Conservation (phyloP, 2,329 filamentous ascomycete species). For the Aspergillus fijiensis region DNA sequence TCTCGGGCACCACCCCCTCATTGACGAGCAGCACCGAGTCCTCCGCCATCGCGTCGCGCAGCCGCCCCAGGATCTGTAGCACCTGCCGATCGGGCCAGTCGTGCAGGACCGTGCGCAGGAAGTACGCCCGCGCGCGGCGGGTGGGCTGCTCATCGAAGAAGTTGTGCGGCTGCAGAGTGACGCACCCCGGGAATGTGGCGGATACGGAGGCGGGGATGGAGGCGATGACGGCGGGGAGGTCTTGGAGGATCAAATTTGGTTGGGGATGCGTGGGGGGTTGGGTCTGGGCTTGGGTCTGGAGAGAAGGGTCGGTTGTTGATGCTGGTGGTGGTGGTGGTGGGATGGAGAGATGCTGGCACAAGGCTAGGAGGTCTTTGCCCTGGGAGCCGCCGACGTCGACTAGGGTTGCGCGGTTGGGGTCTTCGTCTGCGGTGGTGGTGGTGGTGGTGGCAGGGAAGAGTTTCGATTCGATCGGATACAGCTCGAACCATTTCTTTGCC, state of each 20-base stretch:
- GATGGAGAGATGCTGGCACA: background rate
- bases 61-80: slow-evolving; percentile 1
- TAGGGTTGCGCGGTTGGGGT: background rate
- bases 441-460: background rate
- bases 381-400: slow-evolving; percentile 10
- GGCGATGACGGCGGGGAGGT: background rate
- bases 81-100: slow-evolving; percentile 30
- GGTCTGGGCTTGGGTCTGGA: no score
- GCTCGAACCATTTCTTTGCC: slow-evolving; percentile 1
- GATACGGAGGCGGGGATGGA: background rate
- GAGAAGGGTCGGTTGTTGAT: background rate
- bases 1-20: slow-evolving; percentile 15
- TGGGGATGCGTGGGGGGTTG: background rate
- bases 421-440: background rate
- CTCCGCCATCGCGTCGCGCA: slow-evolving; percentile 17
- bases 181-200: slow-evolving; percentile 13
- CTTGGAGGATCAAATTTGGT: slow-evolving; percentile 1
- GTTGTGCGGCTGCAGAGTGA: slow-evolving; percentile 2
- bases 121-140: slow-evolving; percentile 39
- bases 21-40: slow-evolving; percentile 18
- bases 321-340: background rate
- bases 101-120: slow-evolving; percentile 33
- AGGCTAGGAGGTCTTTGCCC: background rate
- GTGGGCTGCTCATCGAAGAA: slow-evolving; percentile 45
- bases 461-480: background rate